Base-by-base conservation (phyloP, 192 early-diverging fungal species). In the Radiomyces spectabilis region DNA sequence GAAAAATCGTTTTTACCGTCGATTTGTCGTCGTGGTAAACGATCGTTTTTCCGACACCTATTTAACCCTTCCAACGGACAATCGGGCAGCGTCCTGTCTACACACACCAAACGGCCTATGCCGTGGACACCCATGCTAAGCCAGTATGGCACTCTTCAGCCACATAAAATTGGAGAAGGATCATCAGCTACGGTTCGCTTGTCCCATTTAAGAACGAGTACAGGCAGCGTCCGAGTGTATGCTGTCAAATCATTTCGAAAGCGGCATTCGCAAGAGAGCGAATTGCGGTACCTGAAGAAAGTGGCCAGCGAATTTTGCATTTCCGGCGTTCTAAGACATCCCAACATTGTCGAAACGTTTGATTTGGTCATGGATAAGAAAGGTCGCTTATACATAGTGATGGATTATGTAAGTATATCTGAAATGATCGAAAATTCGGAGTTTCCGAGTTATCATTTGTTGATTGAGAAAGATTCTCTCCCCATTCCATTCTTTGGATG, bases 211-310 rank as follows among this genome's bases (percentile, higher is more conserved):
- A 70, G 85, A 69, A 63, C 58, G 30, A 68, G 74, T 13, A 66
- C 74, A 24, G 61, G 68, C 39, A 59, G 55, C 25, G 82, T 84
- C 37, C 84, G 84, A 65, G 74, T 87, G 26, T 94, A 81, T 62
- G 94, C 94, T 25, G 83, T 96, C 68, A 96, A 95, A 71, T 87
- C 92, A 55, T 95, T 95, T 76, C 75, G 90, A 27, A 40, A 47
- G 43, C 80, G 85, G 38, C 68, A 78, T 33, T 84, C 84, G 56
- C 77, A 87, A 59, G 92, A 95, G 75, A 82, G 84, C 4, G 82
- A 94, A 76, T 88, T 88, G 68, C 85, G 92, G 42, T 95, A 94
- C 71, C 73, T 96, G 69, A 95, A 95, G 71, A 96, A 94, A 74
- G 72, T 96, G 51, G 88, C 85, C 24, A 79, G 82, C 66, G 94